These are phyloP conservation scores for Acacia confusa DNA, from an alignment of 306 rosid species.

Conservation along the genomic window DNA sequence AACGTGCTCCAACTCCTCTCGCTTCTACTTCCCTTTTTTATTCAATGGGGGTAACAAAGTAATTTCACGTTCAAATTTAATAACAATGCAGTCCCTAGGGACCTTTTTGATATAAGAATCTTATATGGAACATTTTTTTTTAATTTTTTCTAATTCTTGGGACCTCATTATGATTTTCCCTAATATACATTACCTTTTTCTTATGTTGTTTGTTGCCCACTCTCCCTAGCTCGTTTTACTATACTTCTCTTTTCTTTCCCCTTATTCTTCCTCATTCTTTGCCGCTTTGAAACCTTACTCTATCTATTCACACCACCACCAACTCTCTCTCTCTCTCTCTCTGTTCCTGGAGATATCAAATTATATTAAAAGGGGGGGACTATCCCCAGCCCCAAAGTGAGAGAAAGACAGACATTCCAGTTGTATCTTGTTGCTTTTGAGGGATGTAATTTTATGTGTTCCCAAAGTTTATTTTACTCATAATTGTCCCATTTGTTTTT, in stretches of 20 bases:
- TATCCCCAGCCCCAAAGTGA: conserved; percentile 41
- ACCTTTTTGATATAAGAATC: too few relatives aligned
- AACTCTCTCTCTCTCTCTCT: not conserved
- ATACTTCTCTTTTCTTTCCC: conserved; percentile 23
- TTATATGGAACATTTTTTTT: too few relatives aligned
- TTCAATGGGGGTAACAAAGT: too few relatives aligned
- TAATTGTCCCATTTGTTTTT: conserved; percentile 35
- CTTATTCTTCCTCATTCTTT: not conserved
- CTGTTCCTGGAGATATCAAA: not conserved
- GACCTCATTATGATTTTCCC: too few relatives aligned
- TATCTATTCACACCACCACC: not conserved
- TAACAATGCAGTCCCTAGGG: too few relatives aligned
- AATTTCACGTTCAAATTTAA: too few relatives aligned
- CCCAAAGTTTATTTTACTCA: conserved; percentile 59
- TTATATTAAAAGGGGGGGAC: conserved; percentile 15
- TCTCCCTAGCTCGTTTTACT: conserved; percentile 36
- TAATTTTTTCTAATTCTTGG: too few relatives aligned
- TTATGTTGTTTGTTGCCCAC: conserved; percentile 50
- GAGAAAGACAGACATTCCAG: conserved; percentile 91
- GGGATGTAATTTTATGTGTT: conserved; percentile 54
- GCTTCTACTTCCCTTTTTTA: too few relatives aligned
- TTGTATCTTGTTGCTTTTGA: conserved; percentile 97
- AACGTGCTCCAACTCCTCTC: too few relatives aligned
- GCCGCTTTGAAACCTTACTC: conserved; percentile 32
- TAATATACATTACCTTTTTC: conserved; percentile 34